Evolutionary conservation across 2,329 filamentous ascomycete genomes (phyloP).

Genomic region (Elsinoe perseae): DNA sequence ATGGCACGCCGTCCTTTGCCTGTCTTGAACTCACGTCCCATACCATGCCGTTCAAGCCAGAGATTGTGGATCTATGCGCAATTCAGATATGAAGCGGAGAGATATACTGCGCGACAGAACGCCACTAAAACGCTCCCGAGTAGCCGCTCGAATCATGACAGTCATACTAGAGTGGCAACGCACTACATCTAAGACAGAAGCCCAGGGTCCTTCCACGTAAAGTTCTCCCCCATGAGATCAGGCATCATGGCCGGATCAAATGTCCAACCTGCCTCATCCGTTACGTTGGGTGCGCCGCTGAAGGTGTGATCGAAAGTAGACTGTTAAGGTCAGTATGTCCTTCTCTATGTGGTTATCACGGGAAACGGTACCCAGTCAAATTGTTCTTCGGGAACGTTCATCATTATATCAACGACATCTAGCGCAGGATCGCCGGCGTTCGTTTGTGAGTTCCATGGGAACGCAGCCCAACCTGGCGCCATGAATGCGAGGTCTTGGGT

Average conservation of each 20-base stretch:
- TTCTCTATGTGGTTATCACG: not conserved
- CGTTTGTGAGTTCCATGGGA: not conserved
- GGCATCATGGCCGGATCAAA: constrained; percentile 7
- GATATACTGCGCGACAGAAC: no score
- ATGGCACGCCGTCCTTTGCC: no score
- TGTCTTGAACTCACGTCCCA: no score
- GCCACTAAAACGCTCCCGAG: no score
- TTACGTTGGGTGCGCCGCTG: not conserved
- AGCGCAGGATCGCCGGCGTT: not conserved
- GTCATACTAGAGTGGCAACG: no score
- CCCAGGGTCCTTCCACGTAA: not conserved
- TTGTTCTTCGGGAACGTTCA: constrained; percentile 13
- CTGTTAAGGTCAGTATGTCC: not conserved
- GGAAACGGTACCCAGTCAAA: constrained; percentile 5
- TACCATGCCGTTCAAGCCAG: no score
- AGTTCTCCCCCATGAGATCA: not conserved
- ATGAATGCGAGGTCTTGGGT: not conserved
- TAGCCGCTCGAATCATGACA: no score
- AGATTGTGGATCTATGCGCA: no score
- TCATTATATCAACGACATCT: not conserved
- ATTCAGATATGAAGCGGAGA: no score
- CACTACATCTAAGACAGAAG: not conserved
- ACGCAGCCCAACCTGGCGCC: not conserved
- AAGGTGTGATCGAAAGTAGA: not conserved
- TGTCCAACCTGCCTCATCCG: constrained; percentile 4